Base-by-base conservation (phyloP, 306 rosid species). In the Pterocarpus macrocarpus region DNA sequence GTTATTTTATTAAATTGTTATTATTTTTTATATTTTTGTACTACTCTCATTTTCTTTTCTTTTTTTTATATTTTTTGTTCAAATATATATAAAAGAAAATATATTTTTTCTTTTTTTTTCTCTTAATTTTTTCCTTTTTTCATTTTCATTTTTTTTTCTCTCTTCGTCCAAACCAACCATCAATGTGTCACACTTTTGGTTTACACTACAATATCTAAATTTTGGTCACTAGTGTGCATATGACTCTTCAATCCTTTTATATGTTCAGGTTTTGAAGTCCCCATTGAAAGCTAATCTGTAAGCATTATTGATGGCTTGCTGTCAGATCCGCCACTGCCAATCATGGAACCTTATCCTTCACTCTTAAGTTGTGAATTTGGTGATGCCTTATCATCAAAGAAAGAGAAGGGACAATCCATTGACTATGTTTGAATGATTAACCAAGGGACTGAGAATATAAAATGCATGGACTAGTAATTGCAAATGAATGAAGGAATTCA, bases 261-360 rank as follows among this genome's bases (percentile, higher is more conserved):
- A 33, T 11, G 43, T 34, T 44, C 43, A 38, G 50, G 32, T 65
- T 65, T 38, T 65, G 33, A 63, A 63, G 44, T 14, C 17, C 22
- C 28, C 28, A 22, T 22, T 22, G 28, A 22, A 22, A 34, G 8
- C 41, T 39, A 67, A 52, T 56, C 28, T 66, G 59, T n/a, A 58
- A 53, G 64, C 36, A 69, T 34, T 8, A 38, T 8, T 73, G 22
- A 73, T 73, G 39, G 14, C 12, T 4, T 2, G 47, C 38, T 4
- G 5, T 30, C 43, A 7, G 4, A 5, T 35, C 33, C 5, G n/a
- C 49, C 66, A 64, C 2, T 41, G 64, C 30, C 77, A 80, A 69
- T 84, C 13, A 79, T 73, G 75, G 45, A 79, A 66, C 45, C 76
- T 79, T 73, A 55, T 67, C 71, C 77, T 79, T 83, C 59, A 83